phyloP scores from a whole-genome alignment of 2,329 filamentous ascomycete species.

The Pseudocercospora cruenta region DNA sequence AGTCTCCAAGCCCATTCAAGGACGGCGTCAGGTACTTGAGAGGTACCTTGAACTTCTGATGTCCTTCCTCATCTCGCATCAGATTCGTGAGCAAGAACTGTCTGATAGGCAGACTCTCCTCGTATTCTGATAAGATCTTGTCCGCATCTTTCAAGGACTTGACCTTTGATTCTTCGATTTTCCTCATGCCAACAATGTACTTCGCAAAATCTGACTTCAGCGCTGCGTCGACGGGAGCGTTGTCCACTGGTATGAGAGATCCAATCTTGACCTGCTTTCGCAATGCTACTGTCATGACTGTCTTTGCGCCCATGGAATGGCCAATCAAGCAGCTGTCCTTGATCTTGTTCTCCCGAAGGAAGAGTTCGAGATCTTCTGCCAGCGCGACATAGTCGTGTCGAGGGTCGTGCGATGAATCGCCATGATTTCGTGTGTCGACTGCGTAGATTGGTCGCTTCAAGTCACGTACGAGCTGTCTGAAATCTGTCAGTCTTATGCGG shows the following conservation, averaged over 20 bases:
- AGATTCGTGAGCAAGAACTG: constrained; percentile 93
- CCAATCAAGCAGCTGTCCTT: constrained; percentile 77
- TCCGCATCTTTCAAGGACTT: constrained; percentile 78
- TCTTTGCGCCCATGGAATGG: constrained; percentile 96
- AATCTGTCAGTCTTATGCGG: neutral
- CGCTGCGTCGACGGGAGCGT: constrained; percentile 81
- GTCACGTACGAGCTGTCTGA: constrained; percentile 79
- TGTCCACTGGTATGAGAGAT: constrained; percentile 83
- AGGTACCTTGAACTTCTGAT: constrained; percentile 77
- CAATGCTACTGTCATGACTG: constrained; percentile 84
- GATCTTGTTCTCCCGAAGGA: constrained; percentile 74
- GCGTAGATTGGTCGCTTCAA: constrained; percentile 80
- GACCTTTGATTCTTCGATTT: constrained; percentile 70
- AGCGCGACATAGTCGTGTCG: constrained; percentile 80
- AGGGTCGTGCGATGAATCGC: constrained; percentile 77
- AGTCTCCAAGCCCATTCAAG: constrained; percentile 79
- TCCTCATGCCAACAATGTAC: constrained; percentile 83
- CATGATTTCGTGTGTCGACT: constrained; percentile 89
- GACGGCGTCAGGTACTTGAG: constrained; percentile 69
- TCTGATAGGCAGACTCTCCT: constrained; percentile 73
- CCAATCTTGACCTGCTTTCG: constrained; percentile 67
- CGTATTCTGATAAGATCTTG: constrained; percentile 73
- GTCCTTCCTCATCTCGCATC: constrained; percentile 58
- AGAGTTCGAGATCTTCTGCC: constrained; percentile 79
- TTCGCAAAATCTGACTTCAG: constrained; percentile 74